phyloP scores from a whole-genome alignment of 2,329 filamentous ascomycete species.

The Rhinocladiella similis region DNA sequence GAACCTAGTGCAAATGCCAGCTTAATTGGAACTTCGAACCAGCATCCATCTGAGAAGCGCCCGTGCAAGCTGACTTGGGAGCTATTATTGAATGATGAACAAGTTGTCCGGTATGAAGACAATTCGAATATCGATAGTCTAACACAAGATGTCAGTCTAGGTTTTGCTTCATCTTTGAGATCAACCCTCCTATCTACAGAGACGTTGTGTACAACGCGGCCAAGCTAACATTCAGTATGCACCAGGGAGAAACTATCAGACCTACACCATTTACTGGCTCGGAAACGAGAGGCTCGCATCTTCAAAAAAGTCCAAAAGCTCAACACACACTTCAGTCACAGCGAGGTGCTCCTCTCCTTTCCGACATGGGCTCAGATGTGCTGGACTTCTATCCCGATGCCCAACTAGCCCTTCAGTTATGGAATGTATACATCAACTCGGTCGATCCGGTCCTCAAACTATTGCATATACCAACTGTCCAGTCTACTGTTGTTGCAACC shows the following conservation, averaged over 20 bases:
- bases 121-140: background rate
- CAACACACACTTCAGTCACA: background rate
- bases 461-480: conserved; percentile 27
- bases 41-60: background rate
- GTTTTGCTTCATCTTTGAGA: background rate
- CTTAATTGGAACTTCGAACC: background rate
- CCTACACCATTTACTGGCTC: background rate
- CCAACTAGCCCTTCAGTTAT: conserved; percentile 20
- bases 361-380: background rate
- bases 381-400: conserved; percentile 10
- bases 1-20: background rate
- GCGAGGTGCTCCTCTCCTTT: background rate
- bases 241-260: background rate
- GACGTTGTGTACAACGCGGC: background rate
- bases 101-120: background rate
- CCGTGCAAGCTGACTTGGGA: background rate
- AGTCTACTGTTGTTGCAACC: conserved; percentile 25
- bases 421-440: conserved; percentile 30
- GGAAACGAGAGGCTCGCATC: background rate
- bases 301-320: background rate
- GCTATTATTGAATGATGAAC: conserved; percentile 2
- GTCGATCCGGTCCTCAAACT: conserved; percentile 32
- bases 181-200: background rate
- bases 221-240: background rate
- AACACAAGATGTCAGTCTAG: background rate